Evolutionary conservation across 1,284 basidiomycete genomes (phyloP).

Genomic region (Leucoagaricus sp.): DNA sequence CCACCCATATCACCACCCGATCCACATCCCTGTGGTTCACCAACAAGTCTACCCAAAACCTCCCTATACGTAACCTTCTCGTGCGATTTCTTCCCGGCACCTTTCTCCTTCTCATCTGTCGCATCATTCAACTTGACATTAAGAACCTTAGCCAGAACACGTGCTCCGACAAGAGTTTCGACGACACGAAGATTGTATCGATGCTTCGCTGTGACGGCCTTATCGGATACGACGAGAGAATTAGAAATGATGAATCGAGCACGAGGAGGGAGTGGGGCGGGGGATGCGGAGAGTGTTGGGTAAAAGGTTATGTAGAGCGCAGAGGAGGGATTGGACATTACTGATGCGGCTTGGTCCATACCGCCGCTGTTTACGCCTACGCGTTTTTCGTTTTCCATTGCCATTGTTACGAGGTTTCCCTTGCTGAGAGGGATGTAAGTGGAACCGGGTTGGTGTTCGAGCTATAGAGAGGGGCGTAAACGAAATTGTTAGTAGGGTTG

Average conservation of each 20-base stretch:
- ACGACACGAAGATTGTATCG: conserved; percentile 89
- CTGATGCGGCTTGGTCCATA: conserved; percentile 85
- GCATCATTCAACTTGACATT: conserved; percentile 48
- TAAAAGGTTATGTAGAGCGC: conserved; percentile 83
- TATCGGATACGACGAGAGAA: conserved; percentile 83
- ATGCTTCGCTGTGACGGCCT: conserved; percentile 73
- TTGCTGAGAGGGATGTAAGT: conserved; percentile 48
- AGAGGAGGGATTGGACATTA: conserved; percentile 68
- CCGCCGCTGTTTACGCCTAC: conserved; percentile 82
- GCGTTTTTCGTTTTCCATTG: conserved; percentile 81
- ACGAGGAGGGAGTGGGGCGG: conserved; percentile 53
- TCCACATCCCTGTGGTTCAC: conserved; percentile 41
- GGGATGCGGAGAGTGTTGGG: conserved; percentile 67
- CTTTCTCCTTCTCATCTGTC: no score
- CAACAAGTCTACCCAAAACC: conserved; percentile 50
- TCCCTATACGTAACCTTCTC: conserved; percentile 56
- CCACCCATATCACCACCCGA: conserved; percentile 35
- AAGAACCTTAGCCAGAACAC: conserved; percentile 58
- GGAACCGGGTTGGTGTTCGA: conserved; percentile 27
- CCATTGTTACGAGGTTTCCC: conserved; percentile 73
- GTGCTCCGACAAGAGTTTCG: conserved; percentile 79
- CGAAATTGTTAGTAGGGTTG: background rate
- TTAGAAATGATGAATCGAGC: conserved; percentile 82
- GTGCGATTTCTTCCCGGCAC: no score
- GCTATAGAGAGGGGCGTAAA: no score